A percentile compares a stretch with the other conserved stretches of the same genome.
Evolutionary conservation across 2,329 filamentous ascomycete genomes (phyloP).

Genomic region (Claviceps fusiformis): DNA sequence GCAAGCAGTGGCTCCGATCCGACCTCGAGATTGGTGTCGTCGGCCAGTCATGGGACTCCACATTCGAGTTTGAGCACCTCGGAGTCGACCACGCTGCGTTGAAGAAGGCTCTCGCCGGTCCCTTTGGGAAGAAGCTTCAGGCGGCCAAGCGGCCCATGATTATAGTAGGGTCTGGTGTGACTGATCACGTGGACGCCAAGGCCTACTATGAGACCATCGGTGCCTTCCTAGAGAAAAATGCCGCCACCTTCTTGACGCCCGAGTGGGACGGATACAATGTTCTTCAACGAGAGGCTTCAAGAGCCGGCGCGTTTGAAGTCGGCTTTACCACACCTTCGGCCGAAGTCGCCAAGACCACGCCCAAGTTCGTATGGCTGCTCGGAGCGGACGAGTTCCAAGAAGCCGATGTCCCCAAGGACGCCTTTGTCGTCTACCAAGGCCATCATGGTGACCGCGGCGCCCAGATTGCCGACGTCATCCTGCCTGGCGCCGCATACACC

Average conservation of each 20-base stretch:
- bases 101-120: slow-evolving; percentile 71
- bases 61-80: slow-evolving; percentile 88
- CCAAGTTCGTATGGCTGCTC: slow-evolving; percentile 94
- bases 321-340: slow-evolving; percentile 82
- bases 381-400: slow-evolving; percentile 84
- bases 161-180: slow-evolving; percentile 81
- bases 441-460: slow-evolving; percentile 94
- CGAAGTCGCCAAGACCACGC: slow-evolving; percentile 67
- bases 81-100: slow-evolving; percentile 66
- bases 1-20: slow-evolving; percentile 94
- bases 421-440: slow-evolving; percentile 95
- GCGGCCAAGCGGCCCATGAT: slow-evolving; percentile 90
- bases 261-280: slow-evolving; percentile 99
- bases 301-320: slow-evolving; percentile 87
- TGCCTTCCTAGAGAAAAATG: slow-evolving; percentile 84
- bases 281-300: slow-evolving; percentile 83
- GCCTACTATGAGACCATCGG: slow-evolving; percentile 87
- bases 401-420: slow-evolving; percentile 82
- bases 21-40: slow-evolving; percentile 87
- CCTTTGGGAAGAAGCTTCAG: slow-evolving; percentile 86
- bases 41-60: slow-evolving; percentile 82
- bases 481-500: slow-evolving; percentile 90
- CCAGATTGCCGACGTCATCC: slow-evolving; percentile 82
- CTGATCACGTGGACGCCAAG: slow-evolving; percentile 83
- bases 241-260: slow-evolving; percentile 69